phyloP scores from a whole-genome alignment of 164 flowering plant species.

The Hamamelis virginiana region DNA sequence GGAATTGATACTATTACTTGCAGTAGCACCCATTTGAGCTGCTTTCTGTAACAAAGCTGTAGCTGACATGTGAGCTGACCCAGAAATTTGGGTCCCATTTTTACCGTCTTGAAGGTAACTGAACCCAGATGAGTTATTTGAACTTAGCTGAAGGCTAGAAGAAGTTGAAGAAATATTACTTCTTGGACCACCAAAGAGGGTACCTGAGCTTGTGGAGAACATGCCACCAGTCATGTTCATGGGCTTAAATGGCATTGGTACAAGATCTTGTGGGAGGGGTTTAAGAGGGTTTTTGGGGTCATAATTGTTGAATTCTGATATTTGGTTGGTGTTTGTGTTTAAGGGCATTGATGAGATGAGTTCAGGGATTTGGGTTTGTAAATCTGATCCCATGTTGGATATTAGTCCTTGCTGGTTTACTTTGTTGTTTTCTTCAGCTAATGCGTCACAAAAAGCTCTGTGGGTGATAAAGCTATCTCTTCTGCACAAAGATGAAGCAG shows the following conservation, averaged over 20 bases:
- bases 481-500: slow-evolving; percentile 29
- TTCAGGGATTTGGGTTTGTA: slow-evolving; percentile 33
- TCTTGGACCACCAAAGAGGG: slow-evolving; percentile 51
- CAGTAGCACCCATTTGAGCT: slow-evolving; percentile 62
- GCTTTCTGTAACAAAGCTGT: slow-evolving; percentile 61
- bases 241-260: slow-evolving; percentile 54
- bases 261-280: slow-evolving; percentile 52
- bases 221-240: slow-evolving; percentile 43
- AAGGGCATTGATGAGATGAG: slow-evolving; percentile 31
- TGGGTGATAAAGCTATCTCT: slow-evolving; percentile 75
- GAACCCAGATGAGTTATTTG: slow-evolving; percentile 39
- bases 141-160: slow-evolving; percentile 60
- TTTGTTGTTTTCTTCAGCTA: slow-evolving; percentile 66
- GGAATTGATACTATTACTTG: slow-evolving; percentile 43
- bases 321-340: slow-evolving; percentile 14
- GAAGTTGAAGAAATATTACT: slow-evolving; percentile 41
- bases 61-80: slow-evolving; percentile 48
- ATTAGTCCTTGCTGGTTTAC: slow-evolving; percentile 54
- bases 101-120: slow-evolving; percentile 42
- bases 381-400: slow-evolving; percentile 23
- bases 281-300: slow-evolving; percentile 51
- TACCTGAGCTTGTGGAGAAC: slow-evolving; percentile 52
- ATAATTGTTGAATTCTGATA: slow-evolving; percentile 30
- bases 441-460: slow-evolving; percentile 73
- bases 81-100: slow-evolving; percentile 28